A percentile compares a stretch with the other conserved stretches of the same genome.
Conservation (phyloP, 306 rosid species). For the Vicia faba region DNA sequence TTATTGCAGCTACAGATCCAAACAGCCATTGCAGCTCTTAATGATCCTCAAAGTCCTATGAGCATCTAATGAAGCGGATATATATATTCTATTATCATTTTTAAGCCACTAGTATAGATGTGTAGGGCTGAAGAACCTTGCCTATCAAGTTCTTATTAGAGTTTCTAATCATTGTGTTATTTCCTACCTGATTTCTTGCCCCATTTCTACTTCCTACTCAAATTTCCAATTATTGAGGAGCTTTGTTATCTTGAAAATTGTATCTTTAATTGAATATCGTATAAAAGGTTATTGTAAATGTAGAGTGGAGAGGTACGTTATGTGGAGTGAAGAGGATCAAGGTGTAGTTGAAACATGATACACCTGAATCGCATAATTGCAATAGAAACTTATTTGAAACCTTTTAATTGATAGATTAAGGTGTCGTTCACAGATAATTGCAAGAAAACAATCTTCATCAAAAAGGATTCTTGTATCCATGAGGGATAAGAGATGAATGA, state of each 20-base stretch:
- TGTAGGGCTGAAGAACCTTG: constrained; percentile 28
- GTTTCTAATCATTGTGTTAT: background rate
- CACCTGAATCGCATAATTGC: too few species aligned
- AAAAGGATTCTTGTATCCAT: too few species aligned
- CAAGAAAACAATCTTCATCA: too few species aligned
- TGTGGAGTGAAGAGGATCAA: too few species aligned
- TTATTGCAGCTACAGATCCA: constrained; percentile 58
- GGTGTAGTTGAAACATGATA: too few species aligned
- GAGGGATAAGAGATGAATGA: too few species aligned
- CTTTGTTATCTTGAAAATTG: constrained; percentile 17
- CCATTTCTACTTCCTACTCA: background rate
- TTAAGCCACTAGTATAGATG: background rate
- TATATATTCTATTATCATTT: constrained; percentile 20
- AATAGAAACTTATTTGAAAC: too few species aligned
- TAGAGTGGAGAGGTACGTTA: too few species aligned
- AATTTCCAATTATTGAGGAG: background rate
- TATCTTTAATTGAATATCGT: too few species aligned
- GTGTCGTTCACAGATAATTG: too few species aligned
- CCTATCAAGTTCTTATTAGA: constrained; percentile 11
- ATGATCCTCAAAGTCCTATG: constrained; percentile 81
- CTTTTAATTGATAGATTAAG: background rate
- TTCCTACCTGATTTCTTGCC: background rate
- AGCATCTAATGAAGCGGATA: constrained; percentile 63
- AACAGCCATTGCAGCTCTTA: constrained; percentile 75
- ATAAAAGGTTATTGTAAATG: too few species aligned